Evolutionary conservation across 2,329 filamentous ascomycete genomes (phyloP), one percentile per base, ranked within the genome.

Genomic region (Colletotrichum lini): DNA sequence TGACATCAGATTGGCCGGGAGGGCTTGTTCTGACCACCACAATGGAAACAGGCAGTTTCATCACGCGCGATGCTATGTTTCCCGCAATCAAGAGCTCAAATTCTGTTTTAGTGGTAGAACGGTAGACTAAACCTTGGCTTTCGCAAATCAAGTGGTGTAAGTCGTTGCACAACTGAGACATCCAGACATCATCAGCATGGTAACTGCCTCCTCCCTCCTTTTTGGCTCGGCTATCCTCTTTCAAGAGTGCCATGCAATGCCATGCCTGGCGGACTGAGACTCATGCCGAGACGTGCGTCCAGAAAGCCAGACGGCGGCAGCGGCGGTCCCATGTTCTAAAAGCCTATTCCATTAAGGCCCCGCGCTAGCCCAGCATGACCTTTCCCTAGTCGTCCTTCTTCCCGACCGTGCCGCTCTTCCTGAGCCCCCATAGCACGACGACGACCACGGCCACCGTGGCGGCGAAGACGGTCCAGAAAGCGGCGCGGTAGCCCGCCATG

Each of bases 401-500:
- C 0, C 87, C 87, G 40, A 89, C 82, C 42, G 81, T 84, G 1
- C 87, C 86, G 6, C 82, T 81, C 59, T 82, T 84, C 60, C 82
- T 79, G 42, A 89, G 73, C 0, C 86, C 86, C 64, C 83, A 79
- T 4, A 77, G 77, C 15, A 81, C 80, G 54, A 86, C 75, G 0
- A 79, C 70, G 62, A 79, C 78, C 16, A 82, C 80, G 18, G 82
- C 73, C 1, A 85, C 75, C 67, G 83, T 84, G 23, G 75, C 74
- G 1, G 80, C 86, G 79, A 88, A 88, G 23, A 84, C 84, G 0
- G 83, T 81, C 88, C 87, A 89, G 70, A 88, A 90, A 0, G 83
- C 84, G 2, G 86, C 87, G 15, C 84, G 77, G 73, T 88, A 90
- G 0, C 87, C 87, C 9, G 81, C 77, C 83, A 88, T 85, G 56